phyloP scores from a whole-genome alignment of 805 yeast species.

The Pichia nakasei region DNA sequence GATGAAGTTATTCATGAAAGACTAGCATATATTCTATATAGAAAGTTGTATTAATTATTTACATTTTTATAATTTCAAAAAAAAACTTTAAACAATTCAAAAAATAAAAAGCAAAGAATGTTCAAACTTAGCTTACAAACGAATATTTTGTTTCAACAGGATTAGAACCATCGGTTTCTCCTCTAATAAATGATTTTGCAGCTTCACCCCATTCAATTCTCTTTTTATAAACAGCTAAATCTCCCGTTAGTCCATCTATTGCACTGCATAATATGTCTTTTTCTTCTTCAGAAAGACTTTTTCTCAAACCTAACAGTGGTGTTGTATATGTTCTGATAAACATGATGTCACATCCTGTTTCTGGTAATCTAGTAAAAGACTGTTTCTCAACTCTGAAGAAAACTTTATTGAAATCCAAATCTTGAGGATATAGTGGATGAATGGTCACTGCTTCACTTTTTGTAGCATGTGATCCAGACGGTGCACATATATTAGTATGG shows the following conservation, averaged over 20 bases:
- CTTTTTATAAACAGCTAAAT: conserved; percentile 52
- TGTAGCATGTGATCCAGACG: conserved; percentile 34
- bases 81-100: no score
- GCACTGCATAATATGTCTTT: conserved; percentile 50
- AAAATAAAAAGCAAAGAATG: no score
- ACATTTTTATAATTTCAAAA: no score
- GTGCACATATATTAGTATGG: conserved; percentile 41
- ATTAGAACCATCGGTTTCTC: conserved; percentile 29
- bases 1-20: no score
- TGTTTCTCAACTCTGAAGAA: conserved; percentile 56
- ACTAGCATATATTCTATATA: no score
- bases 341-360: conserved; percentile 38
- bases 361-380: conserved; percentile 43
- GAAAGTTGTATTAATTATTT: no score
- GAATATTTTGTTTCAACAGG: conserved; percentile 17
- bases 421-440: conserved; percentile 26
- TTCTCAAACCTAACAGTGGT: conserved; percentile 39
- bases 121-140: conserved; percentile 9
- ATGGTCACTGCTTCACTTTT: conserved; percentile 28
- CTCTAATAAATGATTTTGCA: conserved; percentile 34
- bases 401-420: conserved; percentile 37
- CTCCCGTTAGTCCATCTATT: conserved; percentile 52
- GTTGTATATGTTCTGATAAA: conserved; percentile 49
- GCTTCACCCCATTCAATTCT: conserved; percentile 66
- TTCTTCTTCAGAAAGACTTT: conserved; percentile 28